Percentiles rank a stretch among this genome's conserved stretches.
Evolutionary conservation across 164 flowering plant species (phyloP).

Genomic region (Stephania yunnanensis): DNA sequence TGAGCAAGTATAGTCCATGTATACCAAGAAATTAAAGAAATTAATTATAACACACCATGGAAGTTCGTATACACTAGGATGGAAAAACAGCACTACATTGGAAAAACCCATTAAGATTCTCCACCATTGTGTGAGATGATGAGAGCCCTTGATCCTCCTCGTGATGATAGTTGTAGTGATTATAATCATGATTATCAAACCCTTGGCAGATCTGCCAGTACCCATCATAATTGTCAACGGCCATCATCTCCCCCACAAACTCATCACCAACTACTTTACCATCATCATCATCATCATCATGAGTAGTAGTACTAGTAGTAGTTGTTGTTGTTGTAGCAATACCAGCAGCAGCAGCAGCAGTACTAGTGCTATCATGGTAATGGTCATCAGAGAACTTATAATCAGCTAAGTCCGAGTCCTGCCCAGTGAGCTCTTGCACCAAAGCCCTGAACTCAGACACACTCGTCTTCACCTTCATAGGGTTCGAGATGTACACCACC

Average conservation of each 20-base stretch:
- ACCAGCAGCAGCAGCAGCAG: too few species aligned
- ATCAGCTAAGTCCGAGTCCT: slow-evolving; percentile 32
- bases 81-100: slow-evolving; percentile 14
- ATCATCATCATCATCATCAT: slow-evolving; percentile 1
- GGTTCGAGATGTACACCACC: slow-evolving; percentile 77
- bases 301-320: not conserved
- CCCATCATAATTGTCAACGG: not conserved
- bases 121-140: slow-evolving; percentile 25
- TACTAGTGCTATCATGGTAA: not conserved
- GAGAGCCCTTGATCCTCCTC: slow-evolving; percentile 7
- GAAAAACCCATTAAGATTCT: slow-evolving; percentile 23
- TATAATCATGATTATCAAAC: slow-evolving; percentile 17
- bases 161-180: too few species aligned
- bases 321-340: too few species aligned
- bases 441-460: slow-evolving; percentile 61
- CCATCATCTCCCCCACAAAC: not conserved
- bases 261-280: not conserved
- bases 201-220: slow-evolving; percentile 7
- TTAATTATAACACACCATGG: too few species aligned
- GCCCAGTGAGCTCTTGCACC: slow-evolving; percentile 85
- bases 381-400: not conserved
- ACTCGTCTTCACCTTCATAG: slow-evolving; percentile 69
- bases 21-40: too few species aligned
- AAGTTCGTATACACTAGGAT: too few species aligned
- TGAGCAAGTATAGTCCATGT: too few species aligned